Percentiles rank a stretch among this genome's conserved stretches.
Evolutionary conservation across 169 alveolate genomes (phyloP).

Genomic region (Hepatocystis sp.): DNA sequence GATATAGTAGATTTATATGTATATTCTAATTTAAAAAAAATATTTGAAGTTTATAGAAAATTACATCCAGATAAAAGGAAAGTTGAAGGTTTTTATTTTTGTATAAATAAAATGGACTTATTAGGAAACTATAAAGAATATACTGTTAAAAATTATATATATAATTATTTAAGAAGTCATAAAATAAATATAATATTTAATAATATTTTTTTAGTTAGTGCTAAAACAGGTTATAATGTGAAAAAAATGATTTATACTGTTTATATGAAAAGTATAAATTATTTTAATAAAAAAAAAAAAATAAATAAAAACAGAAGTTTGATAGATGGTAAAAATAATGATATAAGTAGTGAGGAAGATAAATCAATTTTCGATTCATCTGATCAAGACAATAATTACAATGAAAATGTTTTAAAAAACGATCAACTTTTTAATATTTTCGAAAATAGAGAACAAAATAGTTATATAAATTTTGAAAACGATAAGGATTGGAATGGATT

Average conservation of each 20-base stretch:
- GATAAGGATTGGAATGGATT: no score
- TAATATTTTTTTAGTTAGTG: slow-evolving; percentile 67
- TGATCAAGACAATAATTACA: background rate
- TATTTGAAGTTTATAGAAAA: slow-evolving; percentile 35
- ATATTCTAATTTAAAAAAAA: slow-evolving; percentile 58
- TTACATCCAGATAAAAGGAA: slow-evolving; percentile 35
- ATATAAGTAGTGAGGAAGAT: background rate
- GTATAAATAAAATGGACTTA: slow-evolving; percentile 66
- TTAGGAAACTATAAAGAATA: slow-evolving; percentile 39
- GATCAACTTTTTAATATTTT: no score
- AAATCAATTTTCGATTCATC: no score
- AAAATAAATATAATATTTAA: slow-evolving; percentile 58
- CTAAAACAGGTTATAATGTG: slow-evolving; percentile 73
- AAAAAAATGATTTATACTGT: slow-evolving; percentile 59
- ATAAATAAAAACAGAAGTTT: background rate
- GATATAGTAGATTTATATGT: slow-evolving; percentile 68
- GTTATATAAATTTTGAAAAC: background rate
- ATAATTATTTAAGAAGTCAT: slow-evolving; percentile 39
- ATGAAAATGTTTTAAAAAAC: no score
- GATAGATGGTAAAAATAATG: background rate
- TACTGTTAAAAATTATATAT: slow-evolving; percentile 55
- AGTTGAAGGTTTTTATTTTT: slow-evolving; percentile 73
- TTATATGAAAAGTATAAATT: slow-evolving; percentile 9
- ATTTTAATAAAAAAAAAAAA: slow-evolving; percentile 10
- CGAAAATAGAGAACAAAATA: background rate